Evolutionary conservation across 2,329 filamentous ascomycete species (phyloP).

Genomic region (Fusarium austroafricanum): DNA sequence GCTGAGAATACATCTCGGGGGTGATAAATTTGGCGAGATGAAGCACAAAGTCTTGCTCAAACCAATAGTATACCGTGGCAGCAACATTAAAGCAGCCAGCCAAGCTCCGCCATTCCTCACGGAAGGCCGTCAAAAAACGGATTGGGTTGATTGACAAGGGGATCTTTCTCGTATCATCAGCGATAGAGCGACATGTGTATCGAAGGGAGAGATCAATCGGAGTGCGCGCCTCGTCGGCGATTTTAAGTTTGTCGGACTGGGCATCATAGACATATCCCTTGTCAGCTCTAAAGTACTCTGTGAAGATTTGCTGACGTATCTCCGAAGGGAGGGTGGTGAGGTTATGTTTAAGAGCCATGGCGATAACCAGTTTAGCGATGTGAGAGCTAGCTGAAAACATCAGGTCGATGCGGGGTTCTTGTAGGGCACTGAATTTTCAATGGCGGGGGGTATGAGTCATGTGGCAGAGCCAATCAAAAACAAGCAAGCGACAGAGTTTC

Average conservation of each 20-base stretch:
- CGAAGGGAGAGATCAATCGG: constrained; percentile 29
- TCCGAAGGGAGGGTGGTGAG: constrained; percentile 12
- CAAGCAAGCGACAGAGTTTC: no score
- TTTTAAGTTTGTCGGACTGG: constrained; percentile 11
- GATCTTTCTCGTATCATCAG: constrained; percentile 3
- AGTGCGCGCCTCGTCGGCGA: background rate
- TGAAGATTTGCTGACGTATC: constrained; percentile 27
- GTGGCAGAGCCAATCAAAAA: no score
- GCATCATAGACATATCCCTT: constrained; percentile 23
- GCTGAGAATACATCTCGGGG: background rate
- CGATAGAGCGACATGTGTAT: constrained; percentile 28
- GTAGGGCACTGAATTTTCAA: no score
- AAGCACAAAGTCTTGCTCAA: background rate
- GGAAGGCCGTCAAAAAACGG: constrained; percentile 23
- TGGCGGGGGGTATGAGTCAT: no score
- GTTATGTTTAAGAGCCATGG: background rate
- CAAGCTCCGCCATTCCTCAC: background rate
- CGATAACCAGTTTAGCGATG: no score
- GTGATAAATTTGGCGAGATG: constrained; percentile 9
- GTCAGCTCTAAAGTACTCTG: constrained; percentile 15
- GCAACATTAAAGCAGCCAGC: constrained; percentile 10
- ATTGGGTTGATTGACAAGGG: constrained; percentile 13
- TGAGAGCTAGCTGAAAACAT: no score
- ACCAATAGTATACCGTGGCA: background rate
- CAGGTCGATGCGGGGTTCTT: no score